These are phyloP conservation scores for Aspergillus sp. DNA, from an alignment of 2,329 filamentous ascomycete species.

Conservation along the genomic window DNA sequence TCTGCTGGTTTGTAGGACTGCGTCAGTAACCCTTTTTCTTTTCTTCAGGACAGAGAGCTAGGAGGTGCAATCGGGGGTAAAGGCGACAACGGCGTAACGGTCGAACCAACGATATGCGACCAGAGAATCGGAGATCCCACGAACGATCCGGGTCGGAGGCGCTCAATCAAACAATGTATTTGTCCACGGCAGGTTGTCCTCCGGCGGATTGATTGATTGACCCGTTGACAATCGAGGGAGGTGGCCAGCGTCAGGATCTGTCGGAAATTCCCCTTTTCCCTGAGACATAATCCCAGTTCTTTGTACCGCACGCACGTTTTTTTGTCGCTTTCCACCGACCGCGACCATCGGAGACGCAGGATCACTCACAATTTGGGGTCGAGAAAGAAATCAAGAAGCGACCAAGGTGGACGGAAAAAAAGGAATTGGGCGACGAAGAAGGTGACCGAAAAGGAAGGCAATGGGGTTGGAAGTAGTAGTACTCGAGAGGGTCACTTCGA, in stretches of 20 bases:
- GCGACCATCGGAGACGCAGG: conserved; percentile 10
- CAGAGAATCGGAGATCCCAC: conserved; percentile 13
- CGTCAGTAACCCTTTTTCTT: conserved; percentile 10
- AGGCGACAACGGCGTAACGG: conserved; percentile 15
- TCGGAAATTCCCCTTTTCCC: conserved; percentile 13
- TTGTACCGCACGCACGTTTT: conserved; percentile 12
- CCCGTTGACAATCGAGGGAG: conserved; percentile 8
- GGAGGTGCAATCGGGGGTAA: neutral
- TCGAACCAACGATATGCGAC: conserved; percentile 17
- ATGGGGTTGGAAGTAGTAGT: neutral
- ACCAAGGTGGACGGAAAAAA: neutral
- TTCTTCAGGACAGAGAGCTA: neutral
- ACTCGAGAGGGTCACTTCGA: conserved; percentile 2
- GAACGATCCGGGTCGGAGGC: conserved; percentile 14
- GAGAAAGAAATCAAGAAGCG: neutral
- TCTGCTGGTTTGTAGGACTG: conserved; percentile 11
- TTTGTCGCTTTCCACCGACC: conserved; percentile 1
- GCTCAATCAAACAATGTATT: conserved; percentile 31
- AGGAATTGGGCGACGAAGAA: conserved; percentile 7
- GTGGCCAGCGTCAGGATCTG: conserved; percentile 3
- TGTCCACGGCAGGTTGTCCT: conserved; percentile 30
- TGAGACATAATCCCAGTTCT: conserved; percentile 15
- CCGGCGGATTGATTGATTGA: conserved; percentile 3
- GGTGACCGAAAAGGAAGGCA: conserved; percentile 1
- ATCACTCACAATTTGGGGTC: conserved; percentile 6